Conservation (phyloP, 208 protist genomes). For the Pavlovales sp. region DNA sequence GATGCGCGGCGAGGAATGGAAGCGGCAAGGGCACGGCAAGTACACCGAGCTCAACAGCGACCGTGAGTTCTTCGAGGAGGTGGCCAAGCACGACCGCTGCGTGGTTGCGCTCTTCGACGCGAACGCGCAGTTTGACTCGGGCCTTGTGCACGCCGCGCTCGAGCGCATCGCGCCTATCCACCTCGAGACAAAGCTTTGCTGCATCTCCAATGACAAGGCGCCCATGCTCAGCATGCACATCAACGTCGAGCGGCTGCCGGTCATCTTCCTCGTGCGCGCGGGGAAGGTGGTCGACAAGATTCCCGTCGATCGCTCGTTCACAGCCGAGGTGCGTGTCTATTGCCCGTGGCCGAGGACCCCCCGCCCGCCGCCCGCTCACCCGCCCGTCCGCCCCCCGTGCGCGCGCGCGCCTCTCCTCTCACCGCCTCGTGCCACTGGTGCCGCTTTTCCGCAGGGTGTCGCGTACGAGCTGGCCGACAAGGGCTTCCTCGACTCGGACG, state of each 20-base stretch:
- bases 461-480: neutral
- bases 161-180: neutral
- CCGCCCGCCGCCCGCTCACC: no score
- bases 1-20: neutral
- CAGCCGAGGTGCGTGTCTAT: neutral
- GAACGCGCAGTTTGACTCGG: neutral
- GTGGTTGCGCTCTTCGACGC: neutral
- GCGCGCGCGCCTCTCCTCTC: no score
- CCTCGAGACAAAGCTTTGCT: neutral
- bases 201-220: neutral
- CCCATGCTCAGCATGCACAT: neutral
- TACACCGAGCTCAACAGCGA: neutral
- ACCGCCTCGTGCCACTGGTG: no score
- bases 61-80: neutral
- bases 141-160: neutral
- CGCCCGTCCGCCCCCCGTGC: no score
- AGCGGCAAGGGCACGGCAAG: neutral
- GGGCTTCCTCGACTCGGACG: neutral
- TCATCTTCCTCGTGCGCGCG: neutral
- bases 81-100: neutral
- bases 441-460: neutral
- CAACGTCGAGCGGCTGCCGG: neutral
- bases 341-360: no score
- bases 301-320: neutral
- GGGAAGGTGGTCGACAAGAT: neutral